Conservation (phyloP, 2,329 filamentous ascomycete genomes). For the Colletotrichum spinosum region DNA sequence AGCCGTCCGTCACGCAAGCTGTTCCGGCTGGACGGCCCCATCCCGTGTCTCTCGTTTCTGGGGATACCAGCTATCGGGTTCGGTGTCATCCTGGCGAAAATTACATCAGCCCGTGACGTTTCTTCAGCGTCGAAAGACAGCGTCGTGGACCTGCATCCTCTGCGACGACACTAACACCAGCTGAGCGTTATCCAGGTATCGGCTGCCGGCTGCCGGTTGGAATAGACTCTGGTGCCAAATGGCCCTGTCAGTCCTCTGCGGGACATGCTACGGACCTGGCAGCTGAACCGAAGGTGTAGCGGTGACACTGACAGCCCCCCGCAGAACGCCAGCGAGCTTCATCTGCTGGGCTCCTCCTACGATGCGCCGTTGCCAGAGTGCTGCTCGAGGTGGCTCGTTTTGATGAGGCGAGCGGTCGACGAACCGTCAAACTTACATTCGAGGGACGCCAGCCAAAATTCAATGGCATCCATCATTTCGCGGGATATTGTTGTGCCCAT, state of each 20-base stretch:
- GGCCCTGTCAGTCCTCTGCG: constrained; percentile 17
- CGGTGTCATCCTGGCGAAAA: too few species aligned
- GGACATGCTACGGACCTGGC: constrained; percentile 15
- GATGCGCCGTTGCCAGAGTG: background rate
- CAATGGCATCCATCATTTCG: constrained; percentile 28
- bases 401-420: constrained; percentile 3
- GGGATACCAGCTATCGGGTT: background rate
- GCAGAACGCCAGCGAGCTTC: too few species aligned
- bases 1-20: constrained; percentile 28
- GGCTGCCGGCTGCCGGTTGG: background rate
- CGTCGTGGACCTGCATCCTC: constrained; percentile 12
- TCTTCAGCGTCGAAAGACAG: constrained; percentile 14
- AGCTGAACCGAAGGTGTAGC: constrained; percentile 22
- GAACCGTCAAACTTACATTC: constrained; percentile 13
- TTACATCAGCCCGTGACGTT: background rate
- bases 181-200: constrained; percentile 7
- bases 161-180: background rate
- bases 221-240: background rate
- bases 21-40: background rate
- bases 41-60: background rate
- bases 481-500: constrained; percentile 31
- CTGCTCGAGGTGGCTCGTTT: background rate
- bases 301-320: constrained; percentile 10
- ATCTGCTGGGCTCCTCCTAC: background rate
- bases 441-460: constrained; percentile 5